Evolutionary conservation across 148 eudicot species (phyloP).

Genomic region (Arctostaphylos glauca): DNA sequence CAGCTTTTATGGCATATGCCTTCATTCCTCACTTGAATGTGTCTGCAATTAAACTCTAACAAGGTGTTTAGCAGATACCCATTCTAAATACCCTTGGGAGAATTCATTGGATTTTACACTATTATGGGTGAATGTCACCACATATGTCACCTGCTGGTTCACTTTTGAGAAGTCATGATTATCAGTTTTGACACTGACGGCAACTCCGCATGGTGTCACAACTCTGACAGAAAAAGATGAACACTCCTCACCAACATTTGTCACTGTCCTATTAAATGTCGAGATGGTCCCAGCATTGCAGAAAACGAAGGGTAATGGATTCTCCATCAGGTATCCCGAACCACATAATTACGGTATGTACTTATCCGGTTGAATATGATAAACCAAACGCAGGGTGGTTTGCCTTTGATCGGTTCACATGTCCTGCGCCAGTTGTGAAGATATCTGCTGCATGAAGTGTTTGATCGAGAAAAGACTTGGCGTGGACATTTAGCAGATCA

Average conservation of each 20-base stretch:
- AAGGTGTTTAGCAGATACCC: slow-evolving; percentile 12
- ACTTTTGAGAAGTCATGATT: slow-evolving; percentile 10
- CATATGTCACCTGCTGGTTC: slow-evolving; percentile 22
- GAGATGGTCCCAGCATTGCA: slow-evolving; percentile 2
- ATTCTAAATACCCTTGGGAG: slow-evolving; percentile 15
- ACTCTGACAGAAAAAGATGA: slow-evolving; percentile 20
- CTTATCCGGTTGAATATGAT: slow-evolving; percentile 20
- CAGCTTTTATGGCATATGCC: not conserved
- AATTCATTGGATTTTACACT: not conserved
- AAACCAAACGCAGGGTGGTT: slow-evolving; percentile 29
- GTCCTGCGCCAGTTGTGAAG: slow-evolving; percentile 29
- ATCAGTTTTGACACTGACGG: slow-evolving; percentile 16
- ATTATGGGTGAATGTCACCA: slow-evolving; percentile 13
- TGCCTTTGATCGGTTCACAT: slow-evolving; percentile 31
- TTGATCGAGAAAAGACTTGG: slow-evolving; percentile 21
- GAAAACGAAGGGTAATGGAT: slow-evolving; percentile 32
- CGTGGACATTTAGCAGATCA: slow-evolving; percentile 9
- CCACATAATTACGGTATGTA: slow-evolving; percentile 25
- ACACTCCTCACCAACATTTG: slow-evolving; percentile 27
- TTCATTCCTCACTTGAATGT: not conserved
- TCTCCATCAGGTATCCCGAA: slow-evolving; percentile 23
- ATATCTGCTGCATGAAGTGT: slow-evolving; percentile 15
- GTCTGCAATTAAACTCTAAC: slow-evolving; percentile 22
- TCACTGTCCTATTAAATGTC: slow-evolving; percentile 29
- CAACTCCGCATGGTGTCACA: slow-evolving; percentile 16